A percentile compares a stretch with the other conserved stretches of the same genome.
Evolutionary conservation across 1,139 yeast species (phyloP).

Genomic region (Pichia sp.): DNA sequence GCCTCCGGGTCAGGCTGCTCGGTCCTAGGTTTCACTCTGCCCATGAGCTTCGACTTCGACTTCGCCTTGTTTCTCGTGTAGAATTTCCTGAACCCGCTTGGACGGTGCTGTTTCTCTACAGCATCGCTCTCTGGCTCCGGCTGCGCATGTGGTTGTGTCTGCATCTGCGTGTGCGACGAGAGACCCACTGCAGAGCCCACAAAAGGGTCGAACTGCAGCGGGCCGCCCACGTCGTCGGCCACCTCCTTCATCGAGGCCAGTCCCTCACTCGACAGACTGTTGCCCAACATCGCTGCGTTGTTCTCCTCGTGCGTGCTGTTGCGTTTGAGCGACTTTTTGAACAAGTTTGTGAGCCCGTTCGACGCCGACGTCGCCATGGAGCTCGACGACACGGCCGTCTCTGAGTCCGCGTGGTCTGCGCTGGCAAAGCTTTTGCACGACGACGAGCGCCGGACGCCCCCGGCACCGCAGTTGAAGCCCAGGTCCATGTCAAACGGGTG

Average conservation of each 20-base stretch:
- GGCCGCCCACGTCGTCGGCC: background rate
- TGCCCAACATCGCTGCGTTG: background rate
- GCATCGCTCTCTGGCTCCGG: background rate
- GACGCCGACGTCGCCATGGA: constrained; percentile 1
- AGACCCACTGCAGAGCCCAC: background rate
- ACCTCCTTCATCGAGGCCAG: background rate
- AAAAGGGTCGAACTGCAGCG: background rate
- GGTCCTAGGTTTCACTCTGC: background rate
- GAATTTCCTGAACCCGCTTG: constrained; percentile 6
- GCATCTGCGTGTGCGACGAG: background rate
- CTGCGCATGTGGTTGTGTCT: background rate
- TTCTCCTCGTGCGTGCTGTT: background rate
- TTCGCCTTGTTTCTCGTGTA: constrained; percentile 6
- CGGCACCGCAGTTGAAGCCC: background rate
- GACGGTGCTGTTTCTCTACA: background rate
- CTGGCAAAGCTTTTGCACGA: background rate
- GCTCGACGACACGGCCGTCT: background rate
- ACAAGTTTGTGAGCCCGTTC: constrained; percentile 3
- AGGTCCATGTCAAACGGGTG: background rate
- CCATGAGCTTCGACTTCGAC: background rate
- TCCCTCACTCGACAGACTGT: background rate
- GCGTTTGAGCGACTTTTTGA: constrained; percentile 7
- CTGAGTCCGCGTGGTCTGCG: background rate
- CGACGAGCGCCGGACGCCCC: background rate
- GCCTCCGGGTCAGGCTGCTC: background rate